Evolutionary conservation across 1,139 yeast genomes (phyloP).

Genomic region (Arxiozyma heterogenica): DNA sequence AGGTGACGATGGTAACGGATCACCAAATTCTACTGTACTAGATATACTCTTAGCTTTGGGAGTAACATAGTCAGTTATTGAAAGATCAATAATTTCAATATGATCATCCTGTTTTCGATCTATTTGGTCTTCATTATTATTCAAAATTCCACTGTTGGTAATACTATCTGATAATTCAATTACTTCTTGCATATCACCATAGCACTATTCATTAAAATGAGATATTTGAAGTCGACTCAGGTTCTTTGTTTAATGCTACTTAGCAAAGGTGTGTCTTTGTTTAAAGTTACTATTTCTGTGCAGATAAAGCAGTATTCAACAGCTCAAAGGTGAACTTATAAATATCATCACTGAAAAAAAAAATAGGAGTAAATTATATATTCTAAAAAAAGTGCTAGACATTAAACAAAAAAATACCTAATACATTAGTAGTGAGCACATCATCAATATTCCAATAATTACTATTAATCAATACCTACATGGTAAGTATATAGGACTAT

Average conservation of each 20-base stretch:
- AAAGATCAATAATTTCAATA: slow-evolving; percentile 3
- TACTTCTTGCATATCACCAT: slow-evolving; percentile 1
- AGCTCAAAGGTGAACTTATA: background rate
- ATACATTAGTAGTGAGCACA: too few species aligned
- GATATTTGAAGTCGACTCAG: background rate
- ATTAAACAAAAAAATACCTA: background rate
- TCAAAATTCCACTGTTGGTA: background rate
- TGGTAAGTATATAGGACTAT: background rate
- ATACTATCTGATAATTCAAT: slow-evolving; percentile 1
- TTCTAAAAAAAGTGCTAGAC: background rate
- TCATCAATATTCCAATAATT: background rate
- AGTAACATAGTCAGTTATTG: background rate
- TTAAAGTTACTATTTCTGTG: background rate
- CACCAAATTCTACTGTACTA: background rate
- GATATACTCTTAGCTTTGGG: background rate
- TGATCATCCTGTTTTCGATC: background rate
- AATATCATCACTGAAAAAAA: background rate
- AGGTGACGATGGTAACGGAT: background rate
- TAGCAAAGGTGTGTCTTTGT: background rate
- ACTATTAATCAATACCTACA: background rate
- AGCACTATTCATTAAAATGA: background rate
- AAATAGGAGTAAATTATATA: too few species aligned
- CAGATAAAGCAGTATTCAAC: background rate
- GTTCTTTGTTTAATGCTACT: too few species aligned
- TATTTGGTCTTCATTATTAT: background rate